Evolutionary conservation across 495 filamentous ascomycete species (phyloP).

Genomic region (Penicillium arizonense): DNA sequence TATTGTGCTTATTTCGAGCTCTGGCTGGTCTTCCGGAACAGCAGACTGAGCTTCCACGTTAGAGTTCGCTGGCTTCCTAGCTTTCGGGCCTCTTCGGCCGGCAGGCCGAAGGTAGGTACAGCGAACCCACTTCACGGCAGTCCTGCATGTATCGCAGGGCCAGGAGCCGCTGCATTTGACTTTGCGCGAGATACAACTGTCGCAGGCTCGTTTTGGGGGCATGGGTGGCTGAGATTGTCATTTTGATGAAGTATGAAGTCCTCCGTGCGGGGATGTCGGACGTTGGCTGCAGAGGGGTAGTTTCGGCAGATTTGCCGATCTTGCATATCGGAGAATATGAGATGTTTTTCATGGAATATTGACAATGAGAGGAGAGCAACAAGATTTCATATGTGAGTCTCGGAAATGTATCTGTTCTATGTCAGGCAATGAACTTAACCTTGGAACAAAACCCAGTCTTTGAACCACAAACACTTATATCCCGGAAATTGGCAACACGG

Average conservation of each 20-base stretch:
- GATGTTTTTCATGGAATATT: too few relatives aligned
- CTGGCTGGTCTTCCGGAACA: background rate
- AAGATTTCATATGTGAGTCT: too few relatives aligned
- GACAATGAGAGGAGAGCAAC: too few relatives aligned
- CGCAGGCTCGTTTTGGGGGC: slow-evolving; percentile 32
- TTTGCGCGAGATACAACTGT: slow-evolving; percentile 32
- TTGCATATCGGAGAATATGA: background rate
- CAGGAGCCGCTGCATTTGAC: slow-evolving; percentile 32
- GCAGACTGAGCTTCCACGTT: too few relatives aligned
- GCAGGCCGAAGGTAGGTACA: slow-evolving; percentile 33
- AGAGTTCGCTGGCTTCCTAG: slow-evolving; percentile 1
- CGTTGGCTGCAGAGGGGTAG: background rate
- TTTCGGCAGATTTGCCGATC: background rate
- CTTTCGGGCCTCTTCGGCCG: slow-evolving; percentile 30
- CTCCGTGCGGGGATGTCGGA: slow-evolving; percentile 1
- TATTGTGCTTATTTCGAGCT: background rate
- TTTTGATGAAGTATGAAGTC: background rate
- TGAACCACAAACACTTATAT: too few relatives aligned
- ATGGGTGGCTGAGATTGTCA: slow-evolving; percentile 4
- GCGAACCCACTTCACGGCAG: slow-evolving; percentile 14
- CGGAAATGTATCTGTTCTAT: too few relatives aligned
- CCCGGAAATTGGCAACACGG: too few relatives aligned
- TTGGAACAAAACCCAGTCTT: too few relatives aligned
- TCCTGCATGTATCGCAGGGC: slow-evolving; percentile 29
- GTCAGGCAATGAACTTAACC: too few relatives aligned